A percentile compares a stretch with the other conserved stretches of the same genome.
phyloP scores from a whole-genome alignment of 2,329 filamentous ascomycete species.

The Fusarium citri region DNA sequence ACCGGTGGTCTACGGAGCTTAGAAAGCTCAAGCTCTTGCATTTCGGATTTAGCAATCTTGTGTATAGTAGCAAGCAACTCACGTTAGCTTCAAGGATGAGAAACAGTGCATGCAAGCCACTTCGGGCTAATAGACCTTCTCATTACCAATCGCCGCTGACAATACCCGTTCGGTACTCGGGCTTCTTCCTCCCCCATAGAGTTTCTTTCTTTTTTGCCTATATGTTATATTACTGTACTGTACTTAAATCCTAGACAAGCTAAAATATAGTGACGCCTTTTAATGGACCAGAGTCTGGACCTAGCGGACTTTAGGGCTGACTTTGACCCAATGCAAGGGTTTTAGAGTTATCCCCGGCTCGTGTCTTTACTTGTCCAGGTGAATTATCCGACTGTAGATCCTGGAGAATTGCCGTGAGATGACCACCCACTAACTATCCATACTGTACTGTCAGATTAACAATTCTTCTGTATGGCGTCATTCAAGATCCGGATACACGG shows the following conservation, averaged over 20 bases:
- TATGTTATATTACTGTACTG: background rate
- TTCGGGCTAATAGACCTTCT: conserved; percentile 30
- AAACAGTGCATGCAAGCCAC: conserved; percentile 6
- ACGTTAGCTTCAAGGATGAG: background rate
- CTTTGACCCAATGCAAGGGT: conserved; percentile 7
- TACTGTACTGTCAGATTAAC: background rate
- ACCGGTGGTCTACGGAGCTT: conserved; percentile 13
- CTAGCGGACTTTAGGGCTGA: conserved; percentile 44
- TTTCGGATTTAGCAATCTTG: conserved; percentile 14
- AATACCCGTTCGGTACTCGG: conserved; percentile 24
- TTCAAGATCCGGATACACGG: conserved; percentile 15
- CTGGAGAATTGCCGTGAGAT: background rate
- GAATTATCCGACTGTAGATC: background rate
- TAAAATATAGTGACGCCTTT: background rate
- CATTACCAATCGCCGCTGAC: conserved; percentile 42
- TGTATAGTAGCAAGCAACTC: background rate
- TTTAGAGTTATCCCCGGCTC: conserved; percentile 43
- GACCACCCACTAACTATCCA: background rate
- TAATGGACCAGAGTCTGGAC: conserved; percentile 21
- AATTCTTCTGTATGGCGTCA: conserved; percentile 10
- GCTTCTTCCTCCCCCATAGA: background rate
- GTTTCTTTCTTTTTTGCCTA: background rate
- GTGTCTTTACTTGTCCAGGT: conserved; percentile 1
- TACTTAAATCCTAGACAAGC: background rate
- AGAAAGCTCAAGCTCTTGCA: conserved; percentile 7